A percentile compares a stretch with the other conserved stretches of the same genome.
phyloP scores from a whole-genome alignment of 1,139 yeast genomes.

The Pichia sp. region DNA sequence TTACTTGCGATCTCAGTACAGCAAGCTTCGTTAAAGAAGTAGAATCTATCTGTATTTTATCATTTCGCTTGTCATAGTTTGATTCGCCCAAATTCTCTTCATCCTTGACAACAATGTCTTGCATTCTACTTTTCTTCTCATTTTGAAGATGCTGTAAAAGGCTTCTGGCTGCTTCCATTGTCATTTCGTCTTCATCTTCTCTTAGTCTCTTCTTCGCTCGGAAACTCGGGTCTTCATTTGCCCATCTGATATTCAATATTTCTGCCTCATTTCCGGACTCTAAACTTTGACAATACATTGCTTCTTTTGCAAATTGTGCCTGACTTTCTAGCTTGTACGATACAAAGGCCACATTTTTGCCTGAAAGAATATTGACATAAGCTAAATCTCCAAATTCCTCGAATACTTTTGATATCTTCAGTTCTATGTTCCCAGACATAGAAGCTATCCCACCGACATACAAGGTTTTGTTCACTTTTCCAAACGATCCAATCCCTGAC shows the following conservation, averaged over 20 bases:
- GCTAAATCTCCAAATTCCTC: conserved; percentile 77
- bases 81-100: neutral
- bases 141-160: conserved; percentile 20
- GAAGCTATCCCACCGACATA: conserved; percentile 66
- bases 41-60: neutral
- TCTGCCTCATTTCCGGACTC: conserved; percentile 42
- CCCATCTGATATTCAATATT: conserved; percentile 76
- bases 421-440: conserved; percentile 38
- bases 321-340: conserved; percentile 61
- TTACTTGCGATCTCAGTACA: neutral
- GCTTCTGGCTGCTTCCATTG: conserved; percentile 28
- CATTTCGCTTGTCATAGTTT: neutral
- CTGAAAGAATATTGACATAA: conserved; percentile 55
- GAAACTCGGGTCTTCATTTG: conserved; percentile 83
- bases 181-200: conserved; percentile 23
- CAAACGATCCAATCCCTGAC: conserved; percentile 91
- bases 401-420: conserved; percentile 49
- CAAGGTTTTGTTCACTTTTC: conserved; percentile 62
- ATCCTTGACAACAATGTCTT: neutral
- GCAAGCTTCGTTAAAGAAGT: neutral
- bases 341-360: conserved; percentile 74
- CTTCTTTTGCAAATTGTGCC: conserved; percentile 94
- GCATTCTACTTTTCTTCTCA: conserved; percentile 10
- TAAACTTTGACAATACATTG: conserved; percentile 78
- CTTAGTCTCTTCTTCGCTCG: conserved; percentile 49